Base-by-base conservation (phyloP, 2,329 filamentous ascomycete species). In the Knoxdaviesia proteae region DNA sequence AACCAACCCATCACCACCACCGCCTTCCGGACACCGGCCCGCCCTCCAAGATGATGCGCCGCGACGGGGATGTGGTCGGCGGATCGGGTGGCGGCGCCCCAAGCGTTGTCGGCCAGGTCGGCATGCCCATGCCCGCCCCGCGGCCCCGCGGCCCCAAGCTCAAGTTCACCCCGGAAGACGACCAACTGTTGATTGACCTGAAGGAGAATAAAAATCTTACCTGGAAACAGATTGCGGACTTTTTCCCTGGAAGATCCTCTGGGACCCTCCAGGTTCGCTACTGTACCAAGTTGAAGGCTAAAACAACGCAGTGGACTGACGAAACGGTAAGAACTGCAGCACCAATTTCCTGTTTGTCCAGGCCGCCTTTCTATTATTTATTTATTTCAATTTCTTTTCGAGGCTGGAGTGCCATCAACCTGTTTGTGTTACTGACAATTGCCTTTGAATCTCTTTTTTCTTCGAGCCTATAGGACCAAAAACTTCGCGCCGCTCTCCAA, bases 141-240 rank as follows among this genome's bases (percentile, higher is more conserved):
- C 67, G 80, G 51, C 87, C 87, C 7, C 75, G 82, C 46, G 84
- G 84, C 3, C 86, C 86, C 6, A 94, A 94, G 61, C 68, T 93
- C 51, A 94, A 94, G 60, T 94, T 94, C 55, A 94, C 86, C 1
- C 77, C 83, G 7, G 86, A 93, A 58, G 87, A 94, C 56, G 87
- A 94, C 58, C 77, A 82, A 50, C 64, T 93, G 40, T 67, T 94
- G 43, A 78, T 94, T 44, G 83, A 93, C 54, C 65, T 94, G 47
- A 94, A 94, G 59, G 87, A 94, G 61, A 87, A 90, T 54, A 92
- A 90, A 59, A 87, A 84, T 54, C 66, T 94, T 55, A 93, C 87
- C 5, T 94, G 87, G 87, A 94, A 93, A 61, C 87, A 94, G 65
- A 94, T 94, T 54, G 84, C 86, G 44, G 87, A 94, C 55, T 94